phyloP scores from a whole-genome alignment of 345 rosid genomes.

The Hibiscus mutabilis region DNA sequence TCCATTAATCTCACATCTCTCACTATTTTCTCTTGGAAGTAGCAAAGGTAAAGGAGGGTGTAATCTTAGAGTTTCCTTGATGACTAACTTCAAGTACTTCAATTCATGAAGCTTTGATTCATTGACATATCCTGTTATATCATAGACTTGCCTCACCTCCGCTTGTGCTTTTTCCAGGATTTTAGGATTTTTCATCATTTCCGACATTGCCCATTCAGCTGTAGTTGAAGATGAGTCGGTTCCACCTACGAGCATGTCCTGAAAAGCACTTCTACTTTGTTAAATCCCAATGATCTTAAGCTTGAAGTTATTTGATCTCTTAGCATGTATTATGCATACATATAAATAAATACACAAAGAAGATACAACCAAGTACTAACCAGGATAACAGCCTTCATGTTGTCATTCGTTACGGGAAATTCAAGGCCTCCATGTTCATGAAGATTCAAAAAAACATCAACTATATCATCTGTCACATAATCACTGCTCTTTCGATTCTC shows the following conservation, averaged over 20 bases:
- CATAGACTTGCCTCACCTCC: constrained; percentile 22
- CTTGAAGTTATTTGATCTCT: neutral
- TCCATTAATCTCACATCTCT: neutral
- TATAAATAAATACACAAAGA: neutral
- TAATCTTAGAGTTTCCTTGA: constrained; percentile 29
- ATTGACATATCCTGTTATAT: constrained; percentile 8
- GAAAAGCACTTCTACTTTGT: neutral
- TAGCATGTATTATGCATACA: neutral
- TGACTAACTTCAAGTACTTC: constrained; percentile 19
- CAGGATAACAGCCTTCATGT: constrained; percentile 23
- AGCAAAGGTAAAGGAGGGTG: constrained; percentile 25
- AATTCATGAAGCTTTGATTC: constrained; percentile 23
- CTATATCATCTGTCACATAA: neutral
- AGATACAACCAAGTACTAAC: constrained; percentile 5
- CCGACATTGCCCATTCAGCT: neutral
- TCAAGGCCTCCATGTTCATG: constrained; percentile 6
- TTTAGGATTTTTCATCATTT: constrained; percentile 21
- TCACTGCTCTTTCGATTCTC: no score
- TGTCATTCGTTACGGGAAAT: constrained; percentile 11
- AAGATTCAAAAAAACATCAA: neutral
- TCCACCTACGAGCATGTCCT: neutral
- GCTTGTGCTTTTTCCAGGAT: constrained; percentile 25
- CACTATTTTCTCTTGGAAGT: constrained; percentile 23
- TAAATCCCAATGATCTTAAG: neutral
- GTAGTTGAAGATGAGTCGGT: neutral